Evolutionary conservation across 305 asterid species (phyloP), one percentile per base, ranked within the genome.

Genomic region (Solanum aculeatissimum): DNA sequence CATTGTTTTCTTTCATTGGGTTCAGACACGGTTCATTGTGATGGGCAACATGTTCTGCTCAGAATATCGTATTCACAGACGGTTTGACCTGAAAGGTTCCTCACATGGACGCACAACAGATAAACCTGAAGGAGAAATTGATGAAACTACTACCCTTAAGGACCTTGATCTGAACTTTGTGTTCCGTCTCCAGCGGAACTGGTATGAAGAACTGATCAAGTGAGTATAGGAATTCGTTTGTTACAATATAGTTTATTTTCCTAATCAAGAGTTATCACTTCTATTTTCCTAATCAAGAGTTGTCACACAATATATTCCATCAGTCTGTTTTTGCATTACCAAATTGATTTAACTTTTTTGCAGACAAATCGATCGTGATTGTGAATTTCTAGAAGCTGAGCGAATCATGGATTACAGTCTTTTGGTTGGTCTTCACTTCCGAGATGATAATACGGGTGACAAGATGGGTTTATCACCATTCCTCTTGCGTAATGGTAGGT

Each of bases 11-110:
- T 68, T 19, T 32, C 35, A 47, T 68, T 83, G 35, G 68, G 25
- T 83, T 49, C 72, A 97, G 99, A 97, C 98, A 0, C 95, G 99
- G 81, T 97, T 97, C 89, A 93, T 97, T 89, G 98, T 97, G 81
- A 97, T 97, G 99, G 99, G 98, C 68, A 97, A 97, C 90, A 85
- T 97, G 88, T 95, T 95, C 93, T 97, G 99, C 91, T 95, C 99
- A 38, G 98, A 97, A 42, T 94, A 94, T 84, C 93, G 91, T 84
- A 97, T 97, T 62, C 99, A 97, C 77, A 92, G 97, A 88, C 91
- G 98, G 40, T 97, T 97, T 74, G 99, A 97, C 86, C 90, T 97
- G 60, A 97, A 97, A 90, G 99, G 99, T 83, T 97, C 99, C 45
- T 97, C 99, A 69, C 95, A 95, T 89, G 99, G 99, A 3, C 98